A percentile compares a stretch with the other conserved stretches of the same genome.
phyloP scores from a whole-genome alignment of 805 yeast genomes.

The Saccharomycopsis lassenensis region DNA sequence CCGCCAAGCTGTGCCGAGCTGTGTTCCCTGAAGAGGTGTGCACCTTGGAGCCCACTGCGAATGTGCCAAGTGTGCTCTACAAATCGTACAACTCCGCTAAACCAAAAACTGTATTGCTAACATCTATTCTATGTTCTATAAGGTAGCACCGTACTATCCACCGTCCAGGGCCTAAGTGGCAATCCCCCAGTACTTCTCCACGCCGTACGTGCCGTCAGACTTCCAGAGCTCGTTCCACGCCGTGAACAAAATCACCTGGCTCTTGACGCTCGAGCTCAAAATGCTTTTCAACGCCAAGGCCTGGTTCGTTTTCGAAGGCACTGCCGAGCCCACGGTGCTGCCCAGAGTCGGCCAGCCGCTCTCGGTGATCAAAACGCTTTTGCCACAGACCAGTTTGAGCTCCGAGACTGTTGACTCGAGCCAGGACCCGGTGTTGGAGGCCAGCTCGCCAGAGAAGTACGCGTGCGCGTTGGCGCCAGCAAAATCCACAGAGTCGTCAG shows the following conservation, averaged over 20 bases:
- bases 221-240: constrained; percentile 88
- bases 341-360: constrained; percentile 97
- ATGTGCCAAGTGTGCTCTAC: too few relatives aligned
- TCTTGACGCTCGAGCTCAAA: constrained; percentile 60
- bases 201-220: constrained; percentile 54
- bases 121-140: too few relatives aligned
- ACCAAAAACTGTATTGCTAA: too few relatives aligned
- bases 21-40: too few relatives aligned
- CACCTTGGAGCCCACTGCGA: too few relatives aligned
- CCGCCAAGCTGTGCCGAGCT: too few relatives aligned
- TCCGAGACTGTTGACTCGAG: constrained; percentile 77
- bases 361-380: constrained; percentile 73
- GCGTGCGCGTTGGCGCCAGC: constrained; percentile 95
- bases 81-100: too few relatives aligned
- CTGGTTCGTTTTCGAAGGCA: constrained; percentile 71
- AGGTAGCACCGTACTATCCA: too few relatives aligned
- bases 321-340: constrained; percentile 58
- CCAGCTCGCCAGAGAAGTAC: constrained; percentile 83
- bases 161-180: too few relatives aligned
- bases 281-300: constrained; percentile 60
- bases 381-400: constrained; percentile 72
- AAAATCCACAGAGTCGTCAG: constrained; percentile 62
- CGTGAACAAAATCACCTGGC: constrained; percentile 61
- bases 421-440: constrained; percentile 83
- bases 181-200: constrained; percentile 86